Evolutionary conservation across 108 stramenopile species (phyloP).

Genomic region (Nannochloropsis salina): DNA sequence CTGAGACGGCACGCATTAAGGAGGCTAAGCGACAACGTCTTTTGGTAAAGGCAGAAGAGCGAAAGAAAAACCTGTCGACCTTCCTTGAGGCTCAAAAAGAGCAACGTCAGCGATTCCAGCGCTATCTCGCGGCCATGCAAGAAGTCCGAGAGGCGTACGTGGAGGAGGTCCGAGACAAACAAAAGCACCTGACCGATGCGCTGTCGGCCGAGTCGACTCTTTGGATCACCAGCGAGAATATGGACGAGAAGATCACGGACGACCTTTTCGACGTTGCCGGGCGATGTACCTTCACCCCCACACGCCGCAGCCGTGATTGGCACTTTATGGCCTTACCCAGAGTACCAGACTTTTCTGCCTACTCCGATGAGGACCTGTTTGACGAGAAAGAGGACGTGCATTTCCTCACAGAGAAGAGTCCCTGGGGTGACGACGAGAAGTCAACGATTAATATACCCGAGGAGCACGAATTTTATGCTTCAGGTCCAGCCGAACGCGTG

Average conservation of each 20-base stretch:
- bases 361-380: neutral
- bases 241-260: conserved; percentile 25
- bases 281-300: neutral
- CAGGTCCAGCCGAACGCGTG: neutral
- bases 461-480: neutral
- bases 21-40: conserved; percentile 13
- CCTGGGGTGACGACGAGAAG: neutral
- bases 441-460: neutral
- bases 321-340: conserved; percentile 12
- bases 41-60: neutral
- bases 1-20: conserved; percentile 3
- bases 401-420: neutral
- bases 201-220: neutral
- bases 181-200: neutral
- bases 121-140: neutral
- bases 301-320: neutral
- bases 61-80: neutral
- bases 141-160: conserved; percentile 9
- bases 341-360: neutral
- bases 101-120: neutral
- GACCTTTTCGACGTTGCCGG: conserved; percentile 12
- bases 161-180: neutral
- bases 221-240: conserved; percentile 14
- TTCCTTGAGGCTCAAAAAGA: neutral
- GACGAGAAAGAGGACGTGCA: neutral